Percentiles rank a stretch among this genome's conserved stretches.
phyloP scores from a whole-genome alignment of 768 basidiomycete genomes.

The Mycena metata region DNA sequence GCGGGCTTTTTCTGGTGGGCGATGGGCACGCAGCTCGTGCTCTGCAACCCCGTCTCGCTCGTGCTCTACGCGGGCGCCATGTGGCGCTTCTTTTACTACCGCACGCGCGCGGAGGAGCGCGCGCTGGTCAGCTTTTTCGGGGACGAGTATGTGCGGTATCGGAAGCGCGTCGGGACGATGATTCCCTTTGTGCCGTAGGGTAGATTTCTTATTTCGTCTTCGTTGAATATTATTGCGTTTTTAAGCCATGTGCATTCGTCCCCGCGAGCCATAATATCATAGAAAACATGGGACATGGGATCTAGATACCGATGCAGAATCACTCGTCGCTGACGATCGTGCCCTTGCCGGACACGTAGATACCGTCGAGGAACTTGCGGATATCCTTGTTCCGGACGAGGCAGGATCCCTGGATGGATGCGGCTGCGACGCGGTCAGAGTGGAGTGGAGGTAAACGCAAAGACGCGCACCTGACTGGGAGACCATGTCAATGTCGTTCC shows the following conservation, averaged over 20 bases:
- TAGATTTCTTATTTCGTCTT: no score
- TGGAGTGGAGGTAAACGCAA: neutral
- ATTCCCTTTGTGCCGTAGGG: slow-evolving; percentile 91
- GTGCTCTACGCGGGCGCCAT: slow-evolving; percentile 74
- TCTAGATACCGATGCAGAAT: slow-evolving; percentile 19
- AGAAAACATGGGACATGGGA: slow-evolving; percentile 35
- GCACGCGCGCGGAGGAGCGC: slow-evolving; percentile 85
- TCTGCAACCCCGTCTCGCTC: slow-evolving; percentile 88
- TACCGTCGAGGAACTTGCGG: slow-evolving; percentile 97
- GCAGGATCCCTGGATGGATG: slow-evolving; percentile 96
- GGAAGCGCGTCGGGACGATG: slow-evolving; percentile 81
- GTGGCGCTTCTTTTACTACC: slow-evolving; percentile 88
- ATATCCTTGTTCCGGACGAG: slow-evolving; percentile 99
- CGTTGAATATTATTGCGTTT: neutral
- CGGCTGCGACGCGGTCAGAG: slow-evolving; percentile 65
- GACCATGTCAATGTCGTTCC: slow-evolving; percentile 96
- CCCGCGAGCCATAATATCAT: slow-evolving; percentile 31
- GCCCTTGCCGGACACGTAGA: slow-evolving; percentile 90
- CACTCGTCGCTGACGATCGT: slow-evolving; percentile 68
- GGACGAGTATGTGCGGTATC: slow-evolving; percentile 84
- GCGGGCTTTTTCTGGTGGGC: slow-evolving; percentile 99
- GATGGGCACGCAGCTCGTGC: slow-evolving; percentile 89
- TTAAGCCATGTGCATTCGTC: neutral
- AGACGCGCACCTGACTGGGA: slow-evolving; percentile 87
- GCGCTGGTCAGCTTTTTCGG: slow-evolving; percentile 88